Base-by-base conservation (phyloP, 257 asterid species). In the Leptodermis oblonga region DNA sequence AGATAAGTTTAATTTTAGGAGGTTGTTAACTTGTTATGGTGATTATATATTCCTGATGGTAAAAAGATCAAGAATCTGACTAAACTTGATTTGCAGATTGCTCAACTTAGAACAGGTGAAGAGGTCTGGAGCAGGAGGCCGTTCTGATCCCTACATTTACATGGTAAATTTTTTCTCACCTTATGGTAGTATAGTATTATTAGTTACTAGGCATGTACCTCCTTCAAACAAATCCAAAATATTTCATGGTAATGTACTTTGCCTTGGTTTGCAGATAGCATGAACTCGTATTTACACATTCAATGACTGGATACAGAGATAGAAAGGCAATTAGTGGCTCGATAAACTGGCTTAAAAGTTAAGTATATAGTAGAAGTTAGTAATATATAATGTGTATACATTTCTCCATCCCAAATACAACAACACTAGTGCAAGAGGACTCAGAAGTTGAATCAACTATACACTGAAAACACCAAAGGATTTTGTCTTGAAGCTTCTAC, bases 81-180 rank as follows among this genome's bases (percentile, higher is more conserved):
- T 49, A 58, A 70, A 14, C 33, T 23, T 51, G 39, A 56, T 70
- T 18, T 80, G 70, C 85, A 94, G 99, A 87, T 81, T 94, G 82
- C 83, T 94, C 79, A 91, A 80, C 79, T 78, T 48, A 70, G 89
- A 85, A 34, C 76, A 87, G 68, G 97, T 94, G 77, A 89, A 79
- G 82, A 87, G 99, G 78, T 76, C 45, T 52, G 97, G 99, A 31
- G 90, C 88, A 51, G 99, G 99, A 72, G 99, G 97, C 20, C 96
- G 96, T 3, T 28, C 61, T 3, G 96, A 91, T 82, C 99, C 99
- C 7, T 94, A 71, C 78, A 82, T 85, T 76, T 94, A 94, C 86
- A 76, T 62, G 97, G 96, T 91, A 85, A 82, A n/a, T 18, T 52
- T 28, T 69, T 55, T 61, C 51, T 60, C n/a, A 26, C 56, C 52